Conservation (phyloP, 73 alveolate species). For the Uronychia binucleata region DNA sequence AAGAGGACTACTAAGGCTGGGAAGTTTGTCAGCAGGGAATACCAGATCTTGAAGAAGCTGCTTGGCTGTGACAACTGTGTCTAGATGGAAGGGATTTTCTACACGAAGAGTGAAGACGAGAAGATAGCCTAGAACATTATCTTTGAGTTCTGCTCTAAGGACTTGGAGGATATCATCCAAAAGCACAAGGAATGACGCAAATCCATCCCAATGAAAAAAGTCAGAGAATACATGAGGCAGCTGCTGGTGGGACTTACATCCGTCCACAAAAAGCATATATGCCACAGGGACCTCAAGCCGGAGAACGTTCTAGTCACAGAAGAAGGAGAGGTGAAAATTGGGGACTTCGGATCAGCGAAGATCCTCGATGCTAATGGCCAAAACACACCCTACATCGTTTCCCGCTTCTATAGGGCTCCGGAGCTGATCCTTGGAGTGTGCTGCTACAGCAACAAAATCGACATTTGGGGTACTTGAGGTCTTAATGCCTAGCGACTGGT, state of each 20-base stretch:
- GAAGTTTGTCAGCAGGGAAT: constrained; percentile 85
- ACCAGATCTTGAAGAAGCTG: constrained; percentile 81
- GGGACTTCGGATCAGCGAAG: constrained; percentile 69
- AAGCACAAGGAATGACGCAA: constrained; percentile 54
- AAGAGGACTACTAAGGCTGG: constrained; percentile 92
- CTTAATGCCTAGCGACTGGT: constrained; percentile 46
- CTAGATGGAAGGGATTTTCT: constrained; percentile 83
- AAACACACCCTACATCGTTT: constrained; percentile 75
- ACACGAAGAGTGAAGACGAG: constrained; percentile 88
- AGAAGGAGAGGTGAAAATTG: constrained; percentile 61
- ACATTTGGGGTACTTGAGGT: constrained; percentile 70
- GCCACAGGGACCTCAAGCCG: constrained; percentile 77
- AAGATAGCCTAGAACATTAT: constrained; percentile 90
- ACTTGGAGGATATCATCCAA: constrained; percentile 81
- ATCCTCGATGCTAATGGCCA: constrained; percentile 49
- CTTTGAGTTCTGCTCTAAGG: constrained; percentile 86
- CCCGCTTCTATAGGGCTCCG: constrained; percentile 81
- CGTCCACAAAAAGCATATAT: constrained; percentile 64
- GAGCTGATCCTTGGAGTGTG: constrained; percentile 72
- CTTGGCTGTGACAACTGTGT: constrained; percentile 86
- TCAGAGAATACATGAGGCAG: constrained; percentile 60
- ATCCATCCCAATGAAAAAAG: constrained; percentile 61
- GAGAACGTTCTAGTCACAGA: constrained; percentile 72
- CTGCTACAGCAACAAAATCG: constrained; percentile 64
- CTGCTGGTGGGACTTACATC: constrained; percentile 68